Evolutionary conservation across 1,284 basidiomycete genomes (phyloP), one percentile per base, ranked within the genome.

Genomic region (Athelia psychrophila): DNA sequence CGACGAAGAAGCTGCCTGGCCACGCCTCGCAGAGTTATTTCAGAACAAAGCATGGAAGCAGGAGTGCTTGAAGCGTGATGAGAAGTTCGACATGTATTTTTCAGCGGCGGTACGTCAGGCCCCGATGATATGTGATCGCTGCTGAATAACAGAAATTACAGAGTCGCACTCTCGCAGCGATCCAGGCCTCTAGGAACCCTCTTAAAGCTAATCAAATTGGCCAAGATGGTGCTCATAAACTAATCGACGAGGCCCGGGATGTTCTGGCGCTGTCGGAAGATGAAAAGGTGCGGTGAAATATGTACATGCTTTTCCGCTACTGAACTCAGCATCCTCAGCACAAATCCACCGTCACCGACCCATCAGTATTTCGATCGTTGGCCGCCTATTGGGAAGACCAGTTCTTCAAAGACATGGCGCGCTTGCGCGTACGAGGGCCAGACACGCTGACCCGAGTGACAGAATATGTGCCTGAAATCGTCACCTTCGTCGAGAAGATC

Each of bases 401-500:
- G 50, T 99, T 93, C 75, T 96, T 98, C 74, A 77, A 87, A 44
- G 95, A 98, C 66, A 99, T 99, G 97, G 75, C 77, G 27, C 84
- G 88, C 15, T 79, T 99, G 24, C 84, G 83, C 56, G 91, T 99
- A 48, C 85, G 90, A 53, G 84, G 88, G 30, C 95, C 97, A 16
- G 93, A 95, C 66, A 93, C 86, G 1, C 73, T 98, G 51, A 99
- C 97, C 2, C 86, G 97, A 36, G 97, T 99, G 15, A 96, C 94
- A 16, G 97, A 99, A 70, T 99, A 95, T 70, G 89, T 99, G 13
- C 93, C 95, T 8, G 95, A 99, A 71, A 94, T 98, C 58, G 91
- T 95, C 49, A 69, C 80, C 1, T 99, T 96, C 65, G 90, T 98
- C 19, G 80, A 95, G 65, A 77, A 81, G 45, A 95, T 99, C 64